phyloP scores from a whole-genome alignment of 2,329 filamentous ascomycete genomes.

The Alternaria infectoria region DNA sequence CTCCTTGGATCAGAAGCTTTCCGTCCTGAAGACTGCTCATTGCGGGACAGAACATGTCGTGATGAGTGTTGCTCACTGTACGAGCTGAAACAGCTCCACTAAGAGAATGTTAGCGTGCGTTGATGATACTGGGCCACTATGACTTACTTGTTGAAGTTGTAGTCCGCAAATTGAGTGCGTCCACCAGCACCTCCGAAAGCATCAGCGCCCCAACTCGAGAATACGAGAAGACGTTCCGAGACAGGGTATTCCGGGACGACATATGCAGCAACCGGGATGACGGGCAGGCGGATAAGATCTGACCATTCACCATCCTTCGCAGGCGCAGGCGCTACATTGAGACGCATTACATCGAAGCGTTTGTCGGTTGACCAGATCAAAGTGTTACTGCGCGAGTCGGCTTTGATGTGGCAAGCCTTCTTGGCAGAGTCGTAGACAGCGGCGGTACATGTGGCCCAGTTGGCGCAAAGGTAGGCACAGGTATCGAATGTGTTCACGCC shows the following conservation, averaged over 20 bases:
- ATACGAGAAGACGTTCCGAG: slow-evolving; percentile 29
- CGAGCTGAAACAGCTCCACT: slow-evolving; percentile 30
- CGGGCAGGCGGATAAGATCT: slow-evolving; percentile 31
- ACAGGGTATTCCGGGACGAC: slow-evolving; percentile 33
- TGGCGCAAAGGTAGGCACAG: slow-evolving; percentile 33
- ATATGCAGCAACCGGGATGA: slow-evolving; percentile 39
- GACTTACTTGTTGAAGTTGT: slow-evolving; percentile 33
- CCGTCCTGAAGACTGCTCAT: slow-evolving; percentile 34
- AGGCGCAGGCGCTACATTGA: slow-evolving; percentile 15
- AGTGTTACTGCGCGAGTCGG: slow-evolving; percentile 25
- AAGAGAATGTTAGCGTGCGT: slow-evolving; percentile 3
- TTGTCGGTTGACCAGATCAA: slow-evolving; percentile 38
- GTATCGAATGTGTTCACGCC: slow-evolving; percentile 19
- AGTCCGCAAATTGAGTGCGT: slow-evolving; percentile 33
- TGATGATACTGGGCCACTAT: no score
- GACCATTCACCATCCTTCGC: slow-evolving; percentile 32
- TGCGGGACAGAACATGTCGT: slow-evolving; percentile 38
- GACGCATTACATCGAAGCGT: slow-evolving; percentile 33
- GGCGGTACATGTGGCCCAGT: slow-evolving; percentile 21
- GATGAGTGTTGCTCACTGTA: slow-evolving; percentile 31
- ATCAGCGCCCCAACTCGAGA: slow-evolving; percentile 37
- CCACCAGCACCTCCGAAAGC: slow-evolving; percentile 33
- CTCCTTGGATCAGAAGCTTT: slow-evolving; percentile 31
- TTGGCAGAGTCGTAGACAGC: slow-evolving; percentile 28
- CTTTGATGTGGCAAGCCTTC: slow-evolving; percentile 33